Evolutionary conservation across 2,329 filamentous ascomycete species (phyloP), one percentile per base, ranked within the genome.

Genomic region (Colletotrichum destructivum): DNA sequence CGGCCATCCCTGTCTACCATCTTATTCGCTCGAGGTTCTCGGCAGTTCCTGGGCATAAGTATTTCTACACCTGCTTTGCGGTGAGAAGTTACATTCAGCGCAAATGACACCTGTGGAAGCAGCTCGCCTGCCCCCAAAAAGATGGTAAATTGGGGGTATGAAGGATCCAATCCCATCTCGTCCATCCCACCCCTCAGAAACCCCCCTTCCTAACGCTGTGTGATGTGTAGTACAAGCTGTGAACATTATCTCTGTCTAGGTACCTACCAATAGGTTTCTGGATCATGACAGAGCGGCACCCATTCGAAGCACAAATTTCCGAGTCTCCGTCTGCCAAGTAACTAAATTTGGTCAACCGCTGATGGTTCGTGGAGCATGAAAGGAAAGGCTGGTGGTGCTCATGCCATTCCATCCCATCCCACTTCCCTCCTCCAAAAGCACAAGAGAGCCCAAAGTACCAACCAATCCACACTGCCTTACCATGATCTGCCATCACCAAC

Each of bases 251-350:
- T 60, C 40, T 23, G 40, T n/a, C 23, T 60, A 26, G 26, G 26
- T 26, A 23, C 56, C 40, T 42, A 35, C 31, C 31, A 23, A 23
- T 23, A 12, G 35, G 35, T 38, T 11, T 38, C 16, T 13, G 59
- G 49, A 49, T 49, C 52, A 60, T 54, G 44, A 52, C 42, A 52
- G 47, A 31, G 31, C 57, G 59, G 59, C 69, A 71, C 54, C 65
- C 54, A 69, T 54, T 59, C 26, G 31, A 60, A 31, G 54, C 54
- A 47, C 60, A 54, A 63, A 60, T 64, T 42, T 60, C 54, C 59
- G 65, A 52, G 65, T 54, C 31, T 44, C 62, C 42, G 38, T 60
- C 59, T 63, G 54, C 46, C 59, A 71, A 69, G 60, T 55, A 63
- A 60, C 59, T 65, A 60, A n/a, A 59, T 61, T 23, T 42, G 61